These are phyloP conservation scores for Sporobolomyces pararoseus DNA, from an alignment of 768 basidiomycete genomes.

Conservation along the genomic window DNA sequence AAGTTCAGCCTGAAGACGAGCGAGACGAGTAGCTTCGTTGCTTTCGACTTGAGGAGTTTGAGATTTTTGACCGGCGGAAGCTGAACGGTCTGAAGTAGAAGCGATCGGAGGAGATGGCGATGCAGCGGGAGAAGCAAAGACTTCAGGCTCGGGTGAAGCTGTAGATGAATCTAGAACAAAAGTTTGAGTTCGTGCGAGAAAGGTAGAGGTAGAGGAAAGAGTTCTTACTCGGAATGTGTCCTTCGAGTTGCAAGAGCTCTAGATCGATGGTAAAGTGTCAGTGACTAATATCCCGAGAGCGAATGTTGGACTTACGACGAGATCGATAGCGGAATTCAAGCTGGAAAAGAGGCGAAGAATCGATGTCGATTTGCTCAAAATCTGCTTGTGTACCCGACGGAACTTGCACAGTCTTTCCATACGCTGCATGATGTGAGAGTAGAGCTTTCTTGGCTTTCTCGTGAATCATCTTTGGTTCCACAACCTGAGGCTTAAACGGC, in stretches of 20 bases:
- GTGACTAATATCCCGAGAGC: background rate
- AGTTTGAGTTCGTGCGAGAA: too few relatives aligned
- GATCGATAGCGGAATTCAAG: slow-evolving; percentile 15
- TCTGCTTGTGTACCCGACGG: background rate
- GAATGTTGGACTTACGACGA: background rate
- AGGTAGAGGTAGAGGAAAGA: too few relatives aligned
- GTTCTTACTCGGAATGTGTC: slow-evolving; percentile 5
- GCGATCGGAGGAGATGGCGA: too few relatives aligned
- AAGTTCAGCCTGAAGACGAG: background rate
- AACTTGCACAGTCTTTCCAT: too few relatives aligned
- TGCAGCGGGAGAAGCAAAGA: too few relatives aligned
- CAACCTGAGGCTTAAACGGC: too few relatives aligned
- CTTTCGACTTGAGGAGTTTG: too few relatives aligned
- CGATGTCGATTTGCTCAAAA: slow-evolving; percentile 13
- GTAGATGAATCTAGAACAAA: too few relatives aligned
- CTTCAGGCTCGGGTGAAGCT: too few relatives aligned
- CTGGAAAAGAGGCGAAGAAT: background rate
- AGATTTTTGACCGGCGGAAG: too few relatives aligned
- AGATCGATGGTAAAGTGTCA: background rate
- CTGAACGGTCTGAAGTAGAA: too few relatives aligned
- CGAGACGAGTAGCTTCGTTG: background rate
- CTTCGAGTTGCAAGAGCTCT: slow-evolving; percentile 19
- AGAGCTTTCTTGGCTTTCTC: background rate
- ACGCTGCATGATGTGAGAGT: slow-evolving; percentile 9
- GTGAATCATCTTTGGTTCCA: too few relatives aligned